A percentile compares a stretch with the other conserved stretches of the same genome.
These are phyloP conservation scores for Epichloe gansuensis DNA, from an alignment of 2,329 filamentous ascomycete species.

Conservation along the genomic window DNA sequence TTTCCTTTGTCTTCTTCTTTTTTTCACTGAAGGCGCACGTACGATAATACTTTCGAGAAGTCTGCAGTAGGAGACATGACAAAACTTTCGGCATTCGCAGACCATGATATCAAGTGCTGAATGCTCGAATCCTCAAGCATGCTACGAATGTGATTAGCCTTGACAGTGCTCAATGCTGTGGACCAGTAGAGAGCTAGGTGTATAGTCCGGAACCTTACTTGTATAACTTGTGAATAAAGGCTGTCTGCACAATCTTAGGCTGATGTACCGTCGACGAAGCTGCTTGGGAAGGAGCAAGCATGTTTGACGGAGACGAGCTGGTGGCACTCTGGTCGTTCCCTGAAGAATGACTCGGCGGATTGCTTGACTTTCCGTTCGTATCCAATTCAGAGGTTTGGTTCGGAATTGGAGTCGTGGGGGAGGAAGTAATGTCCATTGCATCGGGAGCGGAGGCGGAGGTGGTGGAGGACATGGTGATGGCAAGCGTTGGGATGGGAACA, in stretches of 20 bases:
- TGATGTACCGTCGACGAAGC: slow-evolving; percentile 69
- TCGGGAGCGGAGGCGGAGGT: slow-evolving; percentile 45
- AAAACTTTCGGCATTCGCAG: slow-evolving; percentile 84
- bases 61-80: slow-evolving; percentile 97
- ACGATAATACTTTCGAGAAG: slow-evolving; percentile 97
- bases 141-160: slow-evolving; percentile 32
- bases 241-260: slow-evolving; percentile 95
- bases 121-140: slow-evolving; percentile 95
- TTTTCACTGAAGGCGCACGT: slow-evolving; percentile 27
- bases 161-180: not conserved
- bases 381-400: slow-evolving; percentile 32
- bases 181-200: not conserved
- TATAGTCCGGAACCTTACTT: slow-evolving; percentile 49
- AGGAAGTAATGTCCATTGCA: slow-evolving; percentile 49
- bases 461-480: slow-evolving; percentile 46
- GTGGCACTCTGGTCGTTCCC: slow-evolving; percentile 23
- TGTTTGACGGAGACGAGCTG: slow-evolving; percentile 22
- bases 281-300: slow-evolving; percentile 37
- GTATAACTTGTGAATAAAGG: slow-evolving; percentile 98
- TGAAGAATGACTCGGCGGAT: slow-evolving; percentile 24
- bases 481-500: slow-evolving; percentile 43
- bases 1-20: not conserved
- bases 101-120: slow-evolving; percentile 95
- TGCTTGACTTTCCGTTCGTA: slow-evolving; percentile 22
- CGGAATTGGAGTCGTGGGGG: slow-evolving; percentile 31